Percentiles rank a stretch among this genome's conserved stretches.
Conservation (phyloP, 768 basidiomycete genomes). For the Fomitopsis serialis region DNA sequence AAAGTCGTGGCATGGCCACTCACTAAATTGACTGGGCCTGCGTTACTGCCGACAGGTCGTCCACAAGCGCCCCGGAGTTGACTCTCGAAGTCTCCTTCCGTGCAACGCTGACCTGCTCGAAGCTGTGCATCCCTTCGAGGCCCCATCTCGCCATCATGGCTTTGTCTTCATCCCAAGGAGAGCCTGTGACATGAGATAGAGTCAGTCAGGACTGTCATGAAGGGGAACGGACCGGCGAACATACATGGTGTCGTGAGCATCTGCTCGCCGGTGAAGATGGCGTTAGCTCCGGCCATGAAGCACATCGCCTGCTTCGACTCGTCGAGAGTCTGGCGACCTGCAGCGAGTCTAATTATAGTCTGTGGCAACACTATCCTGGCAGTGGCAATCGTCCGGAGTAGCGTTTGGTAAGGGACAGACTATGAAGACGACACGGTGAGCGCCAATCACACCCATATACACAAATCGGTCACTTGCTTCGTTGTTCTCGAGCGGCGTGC, state of each 20-base stretch:
- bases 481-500: constrained; percentile 89
- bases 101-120: constrained; percentile 65
- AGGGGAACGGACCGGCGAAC: constrained; percentile 23
- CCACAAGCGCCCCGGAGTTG: too few species aligned
- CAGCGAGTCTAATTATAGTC: constrained; percentile 93
- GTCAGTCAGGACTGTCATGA: not conserved
- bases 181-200: constrained; percentile 40
- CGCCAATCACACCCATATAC: not conserved
- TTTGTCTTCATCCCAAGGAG: constrained; percentile 98
- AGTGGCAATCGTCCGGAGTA: constrained; percentile 92
- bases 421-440: constrained; percentile 24
- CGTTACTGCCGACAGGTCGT: too few species aligned
- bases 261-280: constrained; percentile 95
- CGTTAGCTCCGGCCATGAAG: constrained; percentile 98
- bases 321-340: constrained; percentile 81
- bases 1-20: too few species aligned
- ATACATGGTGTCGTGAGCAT: constrained; percentile 97
- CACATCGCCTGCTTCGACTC: constrained; percentile 97
- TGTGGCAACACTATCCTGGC: constrained; percentile 87
- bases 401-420: constrained; percentile 77
- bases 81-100: constrained; percentile 35
- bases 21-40: too few species aligned
- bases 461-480: constrained; percentile 44
- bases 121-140: constrained; percentile 84
- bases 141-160: constrained; percentile 94